Evolutionary conservation across 208 protist species (phyloP).

Genomic region (Crithidia mellificae): DNA sequence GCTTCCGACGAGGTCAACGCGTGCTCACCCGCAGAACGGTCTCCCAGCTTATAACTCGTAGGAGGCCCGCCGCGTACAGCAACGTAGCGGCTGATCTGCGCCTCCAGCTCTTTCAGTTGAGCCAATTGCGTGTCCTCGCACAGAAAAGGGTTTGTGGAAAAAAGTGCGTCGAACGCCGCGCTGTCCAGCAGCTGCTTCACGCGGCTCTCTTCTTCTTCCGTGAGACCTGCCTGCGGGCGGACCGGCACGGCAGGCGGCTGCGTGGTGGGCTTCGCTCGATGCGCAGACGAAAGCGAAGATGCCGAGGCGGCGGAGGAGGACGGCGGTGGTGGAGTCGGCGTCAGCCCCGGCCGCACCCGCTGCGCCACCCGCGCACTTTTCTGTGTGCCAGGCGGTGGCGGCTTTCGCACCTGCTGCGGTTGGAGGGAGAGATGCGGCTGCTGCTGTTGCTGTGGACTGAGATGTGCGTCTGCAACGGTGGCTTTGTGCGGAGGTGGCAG

Average conservation of each 20-base stretch:
- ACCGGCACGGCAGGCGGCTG: slow-evolving; percentile 13
- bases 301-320: background rate
- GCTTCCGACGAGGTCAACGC: no score
- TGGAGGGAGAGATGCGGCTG: background rate
- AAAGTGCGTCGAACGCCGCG: slow-evolving; percentile 11
- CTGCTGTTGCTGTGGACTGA: background rate
- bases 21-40: background rate
- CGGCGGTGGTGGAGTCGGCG: background rate
- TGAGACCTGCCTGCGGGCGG: slow-evolving; percentile 18
- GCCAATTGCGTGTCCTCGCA: slow-evolving; percentile 18
- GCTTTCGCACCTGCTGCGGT: background rate
- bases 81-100: slow-evolving; percentile 10
- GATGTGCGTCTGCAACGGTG: no score
- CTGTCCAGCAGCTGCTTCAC: slow-evolving; percentile 44
- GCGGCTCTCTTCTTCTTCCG: slow-evolving; percentile 42
- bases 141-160: slow-evolving; percentile 37
- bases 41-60: background rate
- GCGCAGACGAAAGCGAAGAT: background rate
- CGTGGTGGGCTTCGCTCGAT: background rate
- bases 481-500: no score
- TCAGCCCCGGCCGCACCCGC: background rate
- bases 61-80: slow-evolving; percentile 5
- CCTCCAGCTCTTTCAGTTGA: slow-evolving; percentile 17
- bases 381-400: background rate
- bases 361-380: slow-evolving; percentile 3